Percentiles rank a stretch among this genome's conserved stretches.
Conservation (phyloP, 805 yeast genomes). For the Lipomyces oligophaga region DNA sequence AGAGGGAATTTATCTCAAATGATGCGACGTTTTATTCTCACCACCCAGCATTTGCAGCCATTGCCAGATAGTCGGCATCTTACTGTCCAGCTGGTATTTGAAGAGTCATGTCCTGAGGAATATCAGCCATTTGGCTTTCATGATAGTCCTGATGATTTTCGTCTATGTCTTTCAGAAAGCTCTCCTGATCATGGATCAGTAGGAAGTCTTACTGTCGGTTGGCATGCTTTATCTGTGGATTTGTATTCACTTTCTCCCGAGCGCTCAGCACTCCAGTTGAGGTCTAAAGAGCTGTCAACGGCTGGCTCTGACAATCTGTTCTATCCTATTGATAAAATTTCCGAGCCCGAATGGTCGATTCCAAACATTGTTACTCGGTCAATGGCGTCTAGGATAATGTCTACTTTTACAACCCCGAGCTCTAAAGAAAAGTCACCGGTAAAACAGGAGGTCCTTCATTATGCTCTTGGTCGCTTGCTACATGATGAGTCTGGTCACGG, state of each 20-base stretch:
- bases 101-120: constrained; percentile 45
- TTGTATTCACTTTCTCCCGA: constrained; percentile 2
- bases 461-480: not conserved
- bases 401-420: not conserved
- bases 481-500: too few relatives aligned
- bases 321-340: constrained; percentile 6
- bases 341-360: constrained; percentile 15
- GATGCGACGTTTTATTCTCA: constrained; percentile 49
- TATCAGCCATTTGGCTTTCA: constrained; percentile 51
- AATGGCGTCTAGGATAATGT: not conserved
- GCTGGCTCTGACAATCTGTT: not conserved
- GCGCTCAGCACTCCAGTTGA: not conserved
- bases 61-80: constrained; percentile 48
- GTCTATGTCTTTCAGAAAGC: constrained; percentile 6
- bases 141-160: constrained; percentile 33
- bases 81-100: constrained; percentile 49
- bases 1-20: constrained; percentile 48
- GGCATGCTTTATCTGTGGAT: constrained; percentile 28
- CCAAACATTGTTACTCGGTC: constrained; percentile 5
- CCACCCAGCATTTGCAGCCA: constrained; percentile 53
- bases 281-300: not conserved
- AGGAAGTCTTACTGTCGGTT: constrained; percentile 21
- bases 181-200: too few relatives aligned
- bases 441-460: not conserved
- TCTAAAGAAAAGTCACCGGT: too few relatives aligned